phyloP scores from a whole-genome alignment of 1,284 basidiomycete species.

The Apiotrichum akiyoshidainum region DNA sequence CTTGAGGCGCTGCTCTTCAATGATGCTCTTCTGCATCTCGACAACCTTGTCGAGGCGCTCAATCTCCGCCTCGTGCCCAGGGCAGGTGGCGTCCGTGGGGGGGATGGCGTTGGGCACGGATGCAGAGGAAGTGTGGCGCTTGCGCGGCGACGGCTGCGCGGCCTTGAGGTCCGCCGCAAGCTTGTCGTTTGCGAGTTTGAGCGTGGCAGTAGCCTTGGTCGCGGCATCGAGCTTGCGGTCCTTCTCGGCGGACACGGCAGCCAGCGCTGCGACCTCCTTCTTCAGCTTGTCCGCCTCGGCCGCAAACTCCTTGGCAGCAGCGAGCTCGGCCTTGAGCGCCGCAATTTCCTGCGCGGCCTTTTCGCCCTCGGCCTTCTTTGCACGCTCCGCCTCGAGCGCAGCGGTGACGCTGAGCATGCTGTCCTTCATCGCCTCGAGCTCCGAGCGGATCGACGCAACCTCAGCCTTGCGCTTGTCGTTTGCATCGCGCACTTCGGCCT shows the following conservation, averaged over 20 bases:
- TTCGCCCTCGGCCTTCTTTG: too few species aligned
- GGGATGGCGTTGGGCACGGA: conserved; percentile 11
- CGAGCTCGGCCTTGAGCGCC: too few species aligned
- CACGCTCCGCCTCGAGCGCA: conserved; percentile 4
- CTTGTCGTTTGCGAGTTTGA: conserved; percentile 4
- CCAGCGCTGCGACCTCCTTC: background rate
- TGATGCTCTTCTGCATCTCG: conserved; percentile 41
- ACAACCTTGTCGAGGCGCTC: conserved; percentile 46
- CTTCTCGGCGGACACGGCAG: too few species aligned
- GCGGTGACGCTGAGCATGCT: background rate
- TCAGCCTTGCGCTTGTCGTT: conserved; percentile 10
- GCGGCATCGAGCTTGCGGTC: background rate
- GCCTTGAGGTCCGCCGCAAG: conserved; percentile 12
- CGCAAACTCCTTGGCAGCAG: background rate
- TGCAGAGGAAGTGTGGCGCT: conserved; percentile 3
- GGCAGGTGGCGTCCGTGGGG: background rate
- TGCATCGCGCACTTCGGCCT: background rate
- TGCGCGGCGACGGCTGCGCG: background rate
- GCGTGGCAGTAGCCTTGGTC: background rate
- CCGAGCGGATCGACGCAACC: conserved; percentile 4
- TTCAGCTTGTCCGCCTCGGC: background rate
- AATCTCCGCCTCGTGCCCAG: conserved; percentile 25
- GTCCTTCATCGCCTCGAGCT: conserved; percentile 6
- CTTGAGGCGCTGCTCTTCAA: conserved; percentile 45
- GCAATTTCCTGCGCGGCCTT: too few species aligned